Conservation (phyloP, 768 basidiomycete species). For the Russula ochroleuca region DNA sequence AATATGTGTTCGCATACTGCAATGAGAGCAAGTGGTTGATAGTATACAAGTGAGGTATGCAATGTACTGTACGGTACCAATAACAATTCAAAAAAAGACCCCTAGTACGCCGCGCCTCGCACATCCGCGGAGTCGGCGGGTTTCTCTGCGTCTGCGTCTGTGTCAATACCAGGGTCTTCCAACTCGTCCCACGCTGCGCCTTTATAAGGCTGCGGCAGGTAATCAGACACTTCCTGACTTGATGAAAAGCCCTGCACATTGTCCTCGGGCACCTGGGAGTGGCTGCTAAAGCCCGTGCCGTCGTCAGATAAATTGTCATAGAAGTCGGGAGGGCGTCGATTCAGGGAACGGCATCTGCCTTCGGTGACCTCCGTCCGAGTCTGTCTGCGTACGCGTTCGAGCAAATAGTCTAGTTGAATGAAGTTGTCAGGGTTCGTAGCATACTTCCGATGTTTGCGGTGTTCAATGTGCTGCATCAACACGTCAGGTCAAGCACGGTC, state of each 20-base stretch:
- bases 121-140: neutral
- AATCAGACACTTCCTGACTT: conserved; percentile 27
- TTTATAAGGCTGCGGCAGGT: conserved; percentile 25
- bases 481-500: neutral
- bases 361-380: conserved; percentile 36
- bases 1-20: conserved; percentile 7
- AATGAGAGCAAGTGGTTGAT: conserved; percentile 18
- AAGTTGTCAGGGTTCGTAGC: conserved; percentile 78
- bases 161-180: conserved; percentile 18
- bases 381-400: conserved; percentile 56
- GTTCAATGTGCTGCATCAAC: conserved; percentile 58
- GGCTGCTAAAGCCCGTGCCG: conserved; percentile 8
- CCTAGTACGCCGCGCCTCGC: neutral
- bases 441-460: conserved; percentile 76
- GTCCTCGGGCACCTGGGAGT: neutral
- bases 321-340: conserved; percentile 12
- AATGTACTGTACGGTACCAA: conserved; percentile 11
- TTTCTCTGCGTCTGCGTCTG: conserved; percentile 9
- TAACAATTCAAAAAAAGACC: conserved; percentile 14
- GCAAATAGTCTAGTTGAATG: conserved; percentile 66
- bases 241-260: conserved; percentile 15
- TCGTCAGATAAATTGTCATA: neutral
- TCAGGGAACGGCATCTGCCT: conserved; percentile 18
- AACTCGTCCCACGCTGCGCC: conserved; percentile 10
- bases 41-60: conserved; percentile 27